phyloP scores from a whole-genome alignment of 2,329 filamentous ascomycete species.

The Plectosphaerella cucumerina region DNA sequence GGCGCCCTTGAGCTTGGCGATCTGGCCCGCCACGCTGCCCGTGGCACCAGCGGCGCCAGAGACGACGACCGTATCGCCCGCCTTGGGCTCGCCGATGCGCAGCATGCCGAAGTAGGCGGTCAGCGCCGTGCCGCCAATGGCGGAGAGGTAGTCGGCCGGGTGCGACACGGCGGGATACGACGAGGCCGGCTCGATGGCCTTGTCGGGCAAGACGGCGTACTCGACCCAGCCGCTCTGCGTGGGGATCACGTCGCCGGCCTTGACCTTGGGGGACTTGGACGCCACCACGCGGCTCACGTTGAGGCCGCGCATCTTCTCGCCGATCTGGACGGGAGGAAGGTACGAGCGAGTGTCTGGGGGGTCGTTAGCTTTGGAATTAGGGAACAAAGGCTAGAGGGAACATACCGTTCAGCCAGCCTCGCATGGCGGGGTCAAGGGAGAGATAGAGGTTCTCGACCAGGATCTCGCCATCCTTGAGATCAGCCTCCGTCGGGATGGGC shows the following conservation, averaged over 20 bases:
- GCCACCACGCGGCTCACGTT: conserved; percentile 59
- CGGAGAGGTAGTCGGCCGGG: conserved; percentile 57
- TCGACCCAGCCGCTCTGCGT: conserved; percentile 61
- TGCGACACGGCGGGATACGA: conserved; percentile 34
- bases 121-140: conserved; percentile 63
- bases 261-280: conserved; percentile 50
- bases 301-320: conserved; percentile 63
- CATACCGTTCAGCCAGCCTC: conserved; percentile 62
- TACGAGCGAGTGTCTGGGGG: conserved; percentile 49
- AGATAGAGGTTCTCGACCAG: conserved; percentile 60
- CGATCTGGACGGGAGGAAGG: conserved; percentile 63
- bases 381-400: neutral
- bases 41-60: conserved; percentile 76
- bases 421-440: conserved; percentile 72
- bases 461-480: conserved; percentile 61
- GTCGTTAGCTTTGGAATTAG: neutral
- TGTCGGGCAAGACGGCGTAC: conserved; percentile 54
- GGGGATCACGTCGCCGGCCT: conserved; percentile 54
- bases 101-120: conserved; percentile 75
- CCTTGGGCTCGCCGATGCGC: conserved; percentile 62
- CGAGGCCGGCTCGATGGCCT: conserved; percentile 38
- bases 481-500: conserved; percentile 44
- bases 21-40: conserved; percentile 71
- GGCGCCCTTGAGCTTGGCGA: conserved; percentile 67
- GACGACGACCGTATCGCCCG: conserved; percentile 72